These are phyloP conservation scores for Lepidium sativum DNA, from an alignment of 345 rosid genomes.

Conservation along the genomic window DNA sequence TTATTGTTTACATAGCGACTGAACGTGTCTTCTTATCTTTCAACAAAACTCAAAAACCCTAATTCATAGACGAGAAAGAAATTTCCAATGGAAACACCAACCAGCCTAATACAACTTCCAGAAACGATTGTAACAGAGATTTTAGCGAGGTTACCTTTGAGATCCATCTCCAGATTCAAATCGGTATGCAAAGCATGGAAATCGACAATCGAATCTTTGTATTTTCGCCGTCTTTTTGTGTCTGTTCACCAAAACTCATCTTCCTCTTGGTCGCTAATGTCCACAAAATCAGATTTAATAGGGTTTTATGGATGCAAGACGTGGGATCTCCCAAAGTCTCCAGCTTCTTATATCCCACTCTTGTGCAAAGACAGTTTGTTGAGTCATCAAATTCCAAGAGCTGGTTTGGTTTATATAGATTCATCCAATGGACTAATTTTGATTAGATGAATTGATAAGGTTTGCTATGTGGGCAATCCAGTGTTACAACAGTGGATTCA, in stretches of 20 bases:
- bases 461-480: too few species aligned
- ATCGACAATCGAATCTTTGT: neutral
- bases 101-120: neutral
- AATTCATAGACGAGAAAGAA: neutral
- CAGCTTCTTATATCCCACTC: neutral
- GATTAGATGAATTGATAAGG: neutral
- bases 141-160: neutral
- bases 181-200: neutral
- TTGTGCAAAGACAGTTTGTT: neutral
- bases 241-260: neutral
- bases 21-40: too few species aligned
- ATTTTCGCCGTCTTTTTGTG: neutral
- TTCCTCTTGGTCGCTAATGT: neutral
- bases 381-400: neutral
- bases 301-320: neutral
- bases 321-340: neutral
- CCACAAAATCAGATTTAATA: neutral
- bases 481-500: neutral
- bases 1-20: too few species aligned
- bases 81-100: neutral
- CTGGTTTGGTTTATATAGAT: neutral
- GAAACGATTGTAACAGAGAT: neutral
- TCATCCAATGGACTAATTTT: neutral
- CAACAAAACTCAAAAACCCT: neutral
- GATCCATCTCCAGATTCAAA: neutral